Evolutionary conservation across 805 yeast genomes (phyloP), one percentile per base, ranked within the genome.

Genomic region (Metschnikowia noctiluminum): DNA sequence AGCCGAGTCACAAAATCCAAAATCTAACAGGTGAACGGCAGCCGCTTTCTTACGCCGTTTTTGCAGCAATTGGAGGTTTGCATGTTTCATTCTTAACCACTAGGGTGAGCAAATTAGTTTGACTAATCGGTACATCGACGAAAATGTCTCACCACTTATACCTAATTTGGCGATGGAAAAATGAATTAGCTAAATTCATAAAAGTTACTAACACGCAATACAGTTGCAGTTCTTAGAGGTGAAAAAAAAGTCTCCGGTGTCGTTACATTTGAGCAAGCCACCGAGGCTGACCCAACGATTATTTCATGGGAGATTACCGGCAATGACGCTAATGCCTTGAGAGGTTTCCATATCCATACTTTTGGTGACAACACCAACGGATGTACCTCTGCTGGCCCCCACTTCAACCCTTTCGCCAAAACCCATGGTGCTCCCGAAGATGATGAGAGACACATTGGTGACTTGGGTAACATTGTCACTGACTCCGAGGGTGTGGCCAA

Each of bases 281-380:
- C 86, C 43, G 97, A 87, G 69, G 63, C 76, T 46, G 90, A 80
- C 35, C 95, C 96, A 70, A 89, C 96, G 65, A 85, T 89, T 41
- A 79, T 94, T 60, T 61, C 90, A 21, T 94, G 89, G 84, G 95
- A 92, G 63, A 87, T 94, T 66, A 64, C 81, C 50, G 99, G 99
- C 69, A 89, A 90, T 73, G 84, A 82, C 58, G 77, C 97, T 53
- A 85, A 88, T 64, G 92, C 96, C 44, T 75, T 79, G 68, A 85
- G 96, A 74, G 99, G 99, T 46, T 92, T 94, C 96, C 99, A 94
- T 80, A 77, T 94, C 67, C 99, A 94, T 75, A 86, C 89, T 68
- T 94, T 94, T 65, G 99, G 99, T 77, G 99, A 94, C 79, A 89
- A 89, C 84, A 89, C 99, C 74, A 94, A 94, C 71, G 99, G 99